Conservation (phyloP, 1,284 basidiomycete genomes). For the Sanghuangporus weigelae region DNA sequence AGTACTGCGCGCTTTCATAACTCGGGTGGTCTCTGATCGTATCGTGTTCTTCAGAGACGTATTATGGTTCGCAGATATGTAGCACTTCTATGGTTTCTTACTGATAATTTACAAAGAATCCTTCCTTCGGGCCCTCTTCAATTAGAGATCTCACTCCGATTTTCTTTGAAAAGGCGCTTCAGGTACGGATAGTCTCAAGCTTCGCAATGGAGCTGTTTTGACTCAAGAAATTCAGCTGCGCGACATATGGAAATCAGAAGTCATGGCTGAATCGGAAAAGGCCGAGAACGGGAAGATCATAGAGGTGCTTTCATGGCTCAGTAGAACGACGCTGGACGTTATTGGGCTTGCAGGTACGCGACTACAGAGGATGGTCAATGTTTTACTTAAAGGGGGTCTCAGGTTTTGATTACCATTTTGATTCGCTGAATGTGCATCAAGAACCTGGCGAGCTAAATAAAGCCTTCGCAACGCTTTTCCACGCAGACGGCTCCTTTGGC, state of each 20-base stretch:
- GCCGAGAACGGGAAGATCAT: constrained; percentile 19
- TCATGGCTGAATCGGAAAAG: constrained; percentile 17
- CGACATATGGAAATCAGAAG: constrained; percentile 36
- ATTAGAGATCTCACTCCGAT: constrained; percentile 19
- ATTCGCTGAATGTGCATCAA: constrained; percentile 26
- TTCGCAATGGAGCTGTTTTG: too few species aligned
- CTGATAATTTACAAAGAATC: constrained; percentile 13
- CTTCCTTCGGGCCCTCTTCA: constrained; percentile 19
- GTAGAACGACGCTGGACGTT: constrained; percentile 40
- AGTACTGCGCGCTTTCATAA: background rate
- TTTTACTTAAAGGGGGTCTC: background rate
- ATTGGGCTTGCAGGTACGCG: constrained; percentile 39
- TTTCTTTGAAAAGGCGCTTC: constrained; percentile 19
- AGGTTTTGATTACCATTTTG: constrained; percentile 68
- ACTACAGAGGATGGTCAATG: background rate
- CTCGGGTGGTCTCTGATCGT: constrained; percentile 22
- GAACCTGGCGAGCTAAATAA: constrained; percentile 28
- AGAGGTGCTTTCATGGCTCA: constrained; percentile 37
- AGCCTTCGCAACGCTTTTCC: constrained; percentile 28
- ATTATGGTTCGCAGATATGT: constrained; percentile 8
- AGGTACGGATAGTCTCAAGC: constrained; percentile 2
- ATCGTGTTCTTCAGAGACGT: constrained; percentile 7
- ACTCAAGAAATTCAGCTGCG: constrained; percentile 34
- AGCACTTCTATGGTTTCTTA: background rate
- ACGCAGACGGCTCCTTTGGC: constrained; percentile 8